phyloP scores from a whole-genome alignment of 2,329 filamentous ascomycete species.

The Colletotrichum sp. region DNA sequence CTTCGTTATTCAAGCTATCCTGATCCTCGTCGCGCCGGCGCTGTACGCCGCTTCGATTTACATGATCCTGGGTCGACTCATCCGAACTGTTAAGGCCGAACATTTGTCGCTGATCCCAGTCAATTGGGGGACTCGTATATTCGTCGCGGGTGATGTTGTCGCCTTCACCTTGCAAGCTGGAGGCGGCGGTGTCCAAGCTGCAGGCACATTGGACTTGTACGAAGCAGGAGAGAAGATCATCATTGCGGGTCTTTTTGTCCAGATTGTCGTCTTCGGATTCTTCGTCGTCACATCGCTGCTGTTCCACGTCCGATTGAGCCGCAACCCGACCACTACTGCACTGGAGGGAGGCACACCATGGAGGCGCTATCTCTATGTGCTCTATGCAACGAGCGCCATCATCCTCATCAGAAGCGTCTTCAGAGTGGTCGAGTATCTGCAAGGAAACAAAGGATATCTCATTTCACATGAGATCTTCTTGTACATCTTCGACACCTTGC shows the following conservation, averaged over 20 bases:
- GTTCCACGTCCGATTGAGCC: slow-evolving; percentile 42
- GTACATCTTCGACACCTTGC: slow-evolving; percentile 46
- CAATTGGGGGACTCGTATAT: slow-evolving; percentile 48
- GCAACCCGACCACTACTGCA: slow-evolving; percentile 20
- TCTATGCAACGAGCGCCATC: slow-evolving; percentile 36
- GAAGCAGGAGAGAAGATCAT: slow-evolving; percentile 50
- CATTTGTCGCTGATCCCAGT: slow-evolving; percentile 22
- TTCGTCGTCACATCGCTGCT: slow-evolving; percentile 51
- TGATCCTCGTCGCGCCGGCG: slow-evolving; percentile 25
- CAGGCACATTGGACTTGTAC: slow-evolving; percentile 4
- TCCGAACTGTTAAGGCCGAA: slow-evolving; percentile 28
- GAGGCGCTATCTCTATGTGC: slow-evolving; percentile 31
- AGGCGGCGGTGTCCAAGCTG: slow-evolving; percentile 35
- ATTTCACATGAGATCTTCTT: slow-evolving; percentile 44
- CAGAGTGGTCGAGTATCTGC: slow-evolving; percentile 50
- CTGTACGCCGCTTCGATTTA: slow-evolving; percentile 23
- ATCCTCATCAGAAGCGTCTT: slow-evolving; percentile 52
- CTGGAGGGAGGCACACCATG: slow-evolving; percentile 23
- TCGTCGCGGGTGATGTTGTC: slow-evolving; percentile 51
- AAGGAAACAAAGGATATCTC: slow-evolving; percentile 44
- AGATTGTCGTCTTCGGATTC: slow-evolving; percentile 57
- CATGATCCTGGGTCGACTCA: slow-evolving; percentile 34
- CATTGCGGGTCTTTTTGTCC: slow-evolving; percentile 55
- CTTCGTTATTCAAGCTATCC: slow-evolving; percentile 27
- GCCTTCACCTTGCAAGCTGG: slow-evolving; percentile 47